A percentile compares a stretch with the other conserved stretches of the same genome.
Evolutionary conservation across 371 early-diverging fungal genomes (phyloP).

Genomic region (Rhizopus microsporus): DNA sequence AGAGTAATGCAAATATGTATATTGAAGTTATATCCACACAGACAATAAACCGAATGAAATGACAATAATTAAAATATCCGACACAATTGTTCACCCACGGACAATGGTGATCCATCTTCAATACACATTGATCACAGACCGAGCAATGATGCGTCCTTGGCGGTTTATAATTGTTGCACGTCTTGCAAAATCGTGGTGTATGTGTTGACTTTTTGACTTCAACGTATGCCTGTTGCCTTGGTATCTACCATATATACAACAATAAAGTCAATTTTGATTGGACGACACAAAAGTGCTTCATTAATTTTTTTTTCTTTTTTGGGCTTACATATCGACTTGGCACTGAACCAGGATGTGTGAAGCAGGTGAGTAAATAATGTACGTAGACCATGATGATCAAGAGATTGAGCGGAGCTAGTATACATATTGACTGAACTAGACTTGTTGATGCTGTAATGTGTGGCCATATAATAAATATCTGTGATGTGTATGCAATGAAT

Average conservation of each 20-base stretch:
- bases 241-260: slow-evolving; percentile 26
- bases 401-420: slow-evolving; percentile 69
- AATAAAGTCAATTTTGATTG: too few species aligned
- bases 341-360: slow-evolving; percentile 80
- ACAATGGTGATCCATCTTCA: slow-evolving; percentile 96
- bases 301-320: slow-evolving; percentile 1
- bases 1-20: slow-evolving; percentile 43
- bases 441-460: slow-evolving; percentile 28
- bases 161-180: slow-evolving; percentile 78
- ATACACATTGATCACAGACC: slow-evolving; percentile 76
- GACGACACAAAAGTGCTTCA: neutral
- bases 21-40: slow-evolving; percentile 67
- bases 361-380: slow-evolving; percentile 82
- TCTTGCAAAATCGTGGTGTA: slow-evolving; percentile 76
- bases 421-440: slow-evolving; percentile 29
- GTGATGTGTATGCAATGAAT: slow-evolving; percentile 42
- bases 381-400: slow-evolving; percentile 64
- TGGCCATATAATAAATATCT: slow-evolving; percentile 45
- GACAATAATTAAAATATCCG: slow-evolving; percentile 84
- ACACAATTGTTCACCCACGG: slow-evolving; percentile 98
- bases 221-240: slow-evolving; percentile 52
- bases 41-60: slow-evolving; percentile 87
- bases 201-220: slow-evolving; percentile 75
- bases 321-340: slow-evolving; percentile 68
- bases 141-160: slow-evolving; percentile 86